Evolutionary conservation across 73 alveolate species (phyloP).

Genomic region (Uronychia binucleata): DNA sequence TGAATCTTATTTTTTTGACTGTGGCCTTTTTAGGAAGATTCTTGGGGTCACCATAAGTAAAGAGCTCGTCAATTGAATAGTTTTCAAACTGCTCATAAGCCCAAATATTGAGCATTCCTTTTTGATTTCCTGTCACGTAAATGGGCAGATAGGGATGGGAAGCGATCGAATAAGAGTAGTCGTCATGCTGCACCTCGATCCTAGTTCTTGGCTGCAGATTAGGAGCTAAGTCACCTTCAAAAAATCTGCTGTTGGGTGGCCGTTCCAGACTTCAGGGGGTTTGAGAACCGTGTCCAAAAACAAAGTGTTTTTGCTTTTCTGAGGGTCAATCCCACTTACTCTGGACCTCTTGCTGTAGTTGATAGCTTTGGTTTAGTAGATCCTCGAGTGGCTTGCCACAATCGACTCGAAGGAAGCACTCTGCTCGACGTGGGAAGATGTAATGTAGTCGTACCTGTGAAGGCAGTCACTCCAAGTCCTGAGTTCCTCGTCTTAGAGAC

Average conservation of each 20-base stretch:
- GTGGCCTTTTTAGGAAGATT: constrained; percentile 31
- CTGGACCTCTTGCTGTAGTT: constrained; percentile 31
- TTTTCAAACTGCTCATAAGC: constrained; percentile 29
- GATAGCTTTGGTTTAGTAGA: constrained; percentile 32
- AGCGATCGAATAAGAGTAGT: constrained; percentile 31
- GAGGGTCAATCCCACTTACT: background rate
- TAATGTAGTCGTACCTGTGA: constrained; percentile 39
- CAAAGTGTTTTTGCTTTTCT: constrained; percentile 28
- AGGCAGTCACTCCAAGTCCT: constrained; percentile 61
- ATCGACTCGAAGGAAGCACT: constrained; percentile 14
- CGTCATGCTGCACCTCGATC: too few relatives aligned
- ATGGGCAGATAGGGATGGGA: constrained; percentile 66
- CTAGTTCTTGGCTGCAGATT: background rate
- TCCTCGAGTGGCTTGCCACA: constrained; percentile 13
- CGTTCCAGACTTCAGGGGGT: constrained; percentile 61
- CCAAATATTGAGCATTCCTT: constrained; percentile 39
- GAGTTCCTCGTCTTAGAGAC: constrained; percentile 46
- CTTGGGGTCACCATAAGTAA: constrained; percentile 2
- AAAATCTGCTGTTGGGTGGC: constrained; percentile 24
- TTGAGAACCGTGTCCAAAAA: constrained; percentile 32
- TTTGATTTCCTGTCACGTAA: constrained; percentile 54
- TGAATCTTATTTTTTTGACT: constrained; percentile 44
- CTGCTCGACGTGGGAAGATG: constrained; percentile 1
- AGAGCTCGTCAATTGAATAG: constrained; percentile 25
- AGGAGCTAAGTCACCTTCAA: constrained; percentile 16